These are phyloP conservation scores for Arctium lappa DNA, from an alignment of 129 eudicot genomes.

Conservation along the genomic window DNA sequence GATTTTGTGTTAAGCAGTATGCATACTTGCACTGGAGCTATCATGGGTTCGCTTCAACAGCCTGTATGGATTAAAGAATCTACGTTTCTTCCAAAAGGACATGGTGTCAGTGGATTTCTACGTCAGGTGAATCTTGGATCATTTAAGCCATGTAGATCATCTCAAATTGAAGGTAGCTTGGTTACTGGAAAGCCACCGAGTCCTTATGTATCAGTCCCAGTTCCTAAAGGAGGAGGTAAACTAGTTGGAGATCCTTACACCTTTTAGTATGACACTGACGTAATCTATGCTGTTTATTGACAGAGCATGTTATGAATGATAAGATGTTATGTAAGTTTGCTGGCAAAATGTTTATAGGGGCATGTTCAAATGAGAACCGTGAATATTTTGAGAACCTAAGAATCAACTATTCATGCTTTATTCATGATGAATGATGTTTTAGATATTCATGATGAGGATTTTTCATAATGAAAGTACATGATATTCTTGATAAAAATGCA, in stretches of 20 bases:
- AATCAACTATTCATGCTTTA: background rate
- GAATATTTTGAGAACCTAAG: too few species aligned
- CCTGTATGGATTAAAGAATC: slow-evolving; percentile 47
- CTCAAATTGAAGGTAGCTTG: slow-evolving; percentile 50
- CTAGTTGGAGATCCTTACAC: background rate
- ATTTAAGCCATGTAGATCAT: slow-evolving; percentile 45
- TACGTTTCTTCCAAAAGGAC: slow-evolving; percentile 40
- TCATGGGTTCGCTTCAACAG: slow-evolving; percentile 65
- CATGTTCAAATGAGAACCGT: background rate
- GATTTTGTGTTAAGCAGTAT: slow-evolving; percentile 31
- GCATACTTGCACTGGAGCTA: slow-evolving; percentile 63
- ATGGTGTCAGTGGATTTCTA: slow-evolving; percentile 19
- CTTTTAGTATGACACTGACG: background rate
- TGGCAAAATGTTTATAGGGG: too few species aligned
- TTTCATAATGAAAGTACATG: background rate
- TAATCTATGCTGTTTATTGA: background rate
- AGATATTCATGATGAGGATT: background rate
- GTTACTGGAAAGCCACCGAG: slow-evolving; percentile 59
- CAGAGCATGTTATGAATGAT: background rate
- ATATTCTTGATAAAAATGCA: too few species aligned
- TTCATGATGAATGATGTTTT: background rate
- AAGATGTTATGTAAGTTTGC: too few species aligned
- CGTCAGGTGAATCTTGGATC: slow-evolving; percentile 37
- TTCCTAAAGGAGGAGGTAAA: slow-evolving; percentile 72
- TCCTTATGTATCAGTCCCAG: slow-evolving; percentile 42